phyloP scores from a whole-genome alignment of 1,284 basidiomycete species.

The Ganoderma sinense region DNA sequence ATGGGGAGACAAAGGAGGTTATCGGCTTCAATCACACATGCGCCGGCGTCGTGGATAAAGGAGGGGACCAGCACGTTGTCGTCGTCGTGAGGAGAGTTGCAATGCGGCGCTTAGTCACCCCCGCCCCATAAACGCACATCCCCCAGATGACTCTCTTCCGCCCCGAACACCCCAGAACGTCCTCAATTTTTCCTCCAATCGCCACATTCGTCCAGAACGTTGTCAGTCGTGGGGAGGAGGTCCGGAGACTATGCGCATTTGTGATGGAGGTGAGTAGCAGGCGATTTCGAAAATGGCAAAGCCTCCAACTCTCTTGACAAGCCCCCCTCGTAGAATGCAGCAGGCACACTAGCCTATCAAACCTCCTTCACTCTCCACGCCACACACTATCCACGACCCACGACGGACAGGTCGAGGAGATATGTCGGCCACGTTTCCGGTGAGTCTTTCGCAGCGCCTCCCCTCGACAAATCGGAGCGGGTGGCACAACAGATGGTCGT shows the following conservation, averaged over 20 bases:
- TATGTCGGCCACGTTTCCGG: background rate
- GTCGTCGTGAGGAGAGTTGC: constrained; percentile 32
- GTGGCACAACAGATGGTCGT: constrained; percentile 2
- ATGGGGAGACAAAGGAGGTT: constrained; percentile 30
- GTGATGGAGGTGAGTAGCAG: background rate
- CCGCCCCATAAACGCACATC: constrained; percentile 1
- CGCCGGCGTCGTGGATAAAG: constrained; percentile 31
- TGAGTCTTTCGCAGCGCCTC: background rate
- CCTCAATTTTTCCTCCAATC: background rate
- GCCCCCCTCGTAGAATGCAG: background rate
- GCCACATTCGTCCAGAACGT: background rate
- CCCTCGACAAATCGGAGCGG: background rate
- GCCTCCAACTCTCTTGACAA: background rate
- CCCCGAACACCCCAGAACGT: background rate
- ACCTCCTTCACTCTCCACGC: background rate
- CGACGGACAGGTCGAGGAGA: background rate
- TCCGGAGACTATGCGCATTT: background rate
- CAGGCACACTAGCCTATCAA: background rate
- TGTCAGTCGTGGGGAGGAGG: background rate
- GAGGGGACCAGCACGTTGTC: constrained; percentile 30
- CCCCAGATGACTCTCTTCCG: background rate
- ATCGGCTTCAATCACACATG: constrained; percentile 34
- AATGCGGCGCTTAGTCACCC: constrained; percentile 31
- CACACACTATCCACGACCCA: background rate
- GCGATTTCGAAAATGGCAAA: background rate